Evolutionary conservation across 768 basidiomycete genomes (phyloP).

Genomic region (Leccinum disarticulatum): DNA sequence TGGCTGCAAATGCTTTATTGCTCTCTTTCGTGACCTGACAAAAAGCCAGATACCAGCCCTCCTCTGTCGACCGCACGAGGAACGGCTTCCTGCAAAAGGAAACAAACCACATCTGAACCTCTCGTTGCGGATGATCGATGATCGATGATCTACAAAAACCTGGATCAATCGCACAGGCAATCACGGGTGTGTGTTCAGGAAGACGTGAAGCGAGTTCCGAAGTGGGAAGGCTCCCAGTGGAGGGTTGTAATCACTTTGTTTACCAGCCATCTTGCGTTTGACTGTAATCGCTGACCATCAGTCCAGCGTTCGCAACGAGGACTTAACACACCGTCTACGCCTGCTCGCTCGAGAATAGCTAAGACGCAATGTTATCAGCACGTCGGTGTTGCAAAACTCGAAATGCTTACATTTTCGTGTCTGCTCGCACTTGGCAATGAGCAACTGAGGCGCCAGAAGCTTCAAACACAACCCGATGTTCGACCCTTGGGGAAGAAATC

Average conservation of each 20-base stretch:
- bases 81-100: conserved; percentile 11
- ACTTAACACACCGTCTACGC: neutral
- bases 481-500: conserved; percentile 38
- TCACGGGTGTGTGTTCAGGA: conserved; percentile 18
- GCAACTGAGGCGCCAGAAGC: conserved; percentile 16
- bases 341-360: conserved; percentile 21
- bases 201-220: conserved; percentile 30
- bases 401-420: conserved; percentile 17
- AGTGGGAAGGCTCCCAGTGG: too few species aligned
- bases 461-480: conserved; percentile 42
- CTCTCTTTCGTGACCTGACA: conserved; percentile 30
- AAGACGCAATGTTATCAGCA: neutral
- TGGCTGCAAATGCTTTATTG: conserved; percentile 24
- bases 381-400: neutral
- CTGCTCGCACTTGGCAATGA: conserved; percentile 32
- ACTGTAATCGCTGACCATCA: conserved; percentile 15
- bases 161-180: conserved; percentile 31
- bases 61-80: conserved; percentile 30
- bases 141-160: conserved; percentile 37
- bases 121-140: conserved; percentile 15
- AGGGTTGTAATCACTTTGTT: conserved; percentile 31
- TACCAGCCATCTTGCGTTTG: conserved; percentile 51
- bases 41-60: conserved; percentile 33
- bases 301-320: conserved; percentile 35
- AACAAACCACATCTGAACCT: conserved; percentile 2